phyloP scores from a whole-genome alignment of 495 filamentous ascomycete genomes.

The Staphylotrichum longicolle region DNA sequence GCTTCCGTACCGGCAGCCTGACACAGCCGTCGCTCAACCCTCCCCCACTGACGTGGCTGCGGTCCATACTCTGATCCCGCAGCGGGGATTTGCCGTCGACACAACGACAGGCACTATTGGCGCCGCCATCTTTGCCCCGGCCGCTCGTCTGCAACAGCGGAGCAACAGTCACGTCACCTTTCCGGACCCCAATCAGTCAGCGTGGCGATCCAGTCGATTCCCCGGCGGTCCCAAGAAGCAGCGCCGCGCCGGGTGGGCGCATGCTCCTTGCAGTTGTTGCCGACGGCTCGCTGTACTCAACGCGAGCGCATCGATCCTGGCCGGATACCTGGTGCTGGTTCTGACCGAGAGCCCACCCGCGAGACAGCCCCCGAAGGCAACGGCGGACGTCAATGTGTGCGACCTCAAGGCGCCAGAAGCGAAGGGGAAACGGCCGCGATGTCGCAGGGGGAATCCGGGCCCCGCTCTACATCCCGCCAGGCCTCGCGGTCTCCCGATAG shows the following conservation, averaged over 20 bases:
- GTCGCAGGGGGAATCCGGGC: conserved; percentile 55
- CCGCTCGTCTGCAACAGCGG: no score
- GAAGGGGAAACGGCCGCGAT: conserved; percentile 60
- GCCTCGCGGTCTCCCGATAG: conserved; percentile 33
- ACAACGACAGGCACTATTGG: conserved; percentile 13
- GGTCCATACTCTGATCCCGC: conserved; percentile 15
- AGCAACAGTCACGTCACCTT: neutral
- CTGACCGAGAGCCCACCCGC: conserved; percentile 21
- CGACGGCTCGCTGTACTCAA: conserved; percentile 22
- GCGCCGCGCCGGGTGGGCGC: conserved; percentile 29
- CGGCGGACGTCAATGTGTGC: conserved; percentile 53
- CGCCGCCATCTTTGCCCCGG: no score
- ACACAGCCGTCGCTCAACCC: conserved; percentile 7
- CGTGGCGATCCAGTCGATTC: conserved; percentile 37
- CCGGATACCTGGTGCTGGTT: conserved; percentile 35
- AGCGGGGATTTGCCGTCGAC: neutral
- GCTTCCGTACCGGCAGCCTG: neutral
- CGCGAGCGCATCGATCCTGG: conserved; percentile 28
- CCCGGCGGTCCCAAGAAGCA: conserved; percentile 27
- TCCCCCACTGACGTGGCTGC: conserved; percentile 14
- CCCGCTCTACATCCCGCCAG: conserved; percentile 46
- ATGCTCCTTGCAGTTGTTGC: conserved; percentile 23
- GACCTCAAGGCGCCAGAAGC: conserved; percentile 46
- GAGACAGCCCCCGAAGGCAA: conserved; percentile 20
- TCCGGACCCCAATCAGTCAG: conserved; percentile 24